Percentiles rank a stretch among this genome's conserved stretches.
Conservation (phyloP, 148 eudicot genomes). For the Heliamphora exappendiculata region DNA sequence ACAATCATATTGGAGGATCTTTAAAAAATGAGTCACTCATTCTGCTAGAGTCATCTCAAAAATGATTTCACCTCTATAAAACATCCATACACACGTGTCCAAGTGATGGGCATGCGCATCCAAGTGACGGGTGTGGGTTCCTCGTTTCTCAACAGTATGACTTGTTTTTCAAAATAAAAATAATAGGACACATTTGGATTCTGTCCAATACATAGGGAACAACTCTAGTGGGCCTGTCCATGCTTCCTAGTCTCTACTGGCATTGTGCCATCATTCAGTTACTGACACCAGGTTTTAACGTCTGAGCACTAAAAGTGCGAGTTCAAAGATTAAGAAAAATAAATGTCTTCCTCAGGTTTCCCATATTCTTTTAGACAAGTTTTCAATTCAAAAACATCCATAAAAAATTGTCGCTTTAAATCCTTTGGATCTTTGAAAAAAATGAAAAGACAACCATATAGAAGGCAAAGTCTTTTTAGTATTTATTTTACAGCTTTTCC, state of each 20-base stretch:
- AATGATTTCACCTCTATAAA: too few relatives aligned
- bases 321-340: neutral
- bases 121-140: too few relatives aligned
- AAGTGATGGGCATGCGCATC: too few relatives aligned
- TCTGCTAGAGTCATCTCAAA: too few relatives aligned
- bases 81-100: too few relatives aligned
- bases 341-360: neutral
- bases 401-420: neutral
- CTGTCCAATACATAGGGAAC: neutral
- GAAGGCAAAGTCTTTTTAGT: neutral
- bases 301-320: neutral
- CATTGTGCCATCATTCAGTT: neutral
- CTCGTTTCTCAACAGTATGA: too few relatives aligned
- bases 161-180: too few relatives aligned
- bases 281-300: neutral
- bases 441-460: neutral
- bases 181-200: neutral
- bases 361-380: neutral
- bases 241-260: neutral
- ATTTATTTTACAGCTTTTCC: neutral
- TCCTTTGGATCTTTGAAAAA: neutral
- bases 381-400: neutral
- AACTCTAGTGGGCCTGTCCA: neutral
- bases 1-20: too few relatives aligned
- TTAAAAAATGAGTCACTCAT: too few relatives aligned